A percentile compares a stretch with the other conserved stretches of the same genome.
Conservation (phyloP, 140 eudicot genomes). For the Anethum foeniculum region DNA sequence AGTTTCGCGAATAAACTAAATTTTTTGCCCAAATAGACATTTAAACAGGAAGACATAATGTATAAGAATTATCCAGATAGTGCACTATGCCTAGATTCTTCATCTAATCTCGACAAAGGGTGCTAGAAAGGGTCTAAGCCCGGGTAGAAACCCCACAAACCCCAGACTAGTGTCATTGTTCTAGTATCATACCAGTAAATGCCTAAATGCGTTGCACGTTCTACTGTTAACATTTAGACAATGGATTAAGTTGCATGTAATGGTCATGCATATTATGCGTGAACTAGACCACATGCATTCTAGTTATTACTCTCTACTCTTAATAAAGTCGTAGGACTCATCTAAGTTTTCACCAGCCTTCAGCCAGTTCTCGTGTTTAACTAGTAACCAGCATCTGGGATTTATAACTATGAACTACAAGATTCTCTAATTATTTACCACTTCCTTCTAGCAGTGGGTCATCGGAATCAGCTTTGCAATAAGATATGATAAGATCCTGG, state of each 20-base stretch:
- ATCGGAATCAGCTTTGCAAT: constrained; percentile 54
- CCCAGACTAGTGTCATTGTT: neutral
- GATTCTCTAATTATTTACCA: constrained; percentile 23
- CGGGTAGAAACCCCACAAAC: neutral
- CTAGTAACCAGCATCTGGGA: neutral
- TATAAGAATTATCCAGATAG: too few species aligned
- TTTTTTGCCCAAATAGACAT: too few species aligned
- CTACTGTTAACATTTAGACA: neutral
- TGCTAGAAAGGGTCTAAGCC: neutral
- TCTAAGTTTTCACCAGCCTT: neutral
- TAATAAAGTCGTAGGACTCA: neutral
- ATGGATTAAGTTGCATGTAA: neutral
- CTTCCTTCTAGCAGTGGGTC: constrained; percentile 49
- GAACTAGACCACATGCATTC: neutral
- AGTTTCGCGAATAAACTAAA: too few species aligned
- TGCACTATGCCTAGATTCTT: too few species aligned
- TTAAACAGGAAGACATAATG: too few species aligned
- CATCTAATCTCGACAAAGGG: too few species aligned
- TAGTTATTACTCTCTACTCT: neutral
- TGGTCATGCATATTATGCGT: neutral
- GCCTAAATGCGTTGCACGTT: neutral
- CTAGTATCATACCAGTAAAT: neutral
- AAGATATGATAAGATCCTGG: constrained; percentile 82
- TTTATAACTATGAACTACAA: neutral
- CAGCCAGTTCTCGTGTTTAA: neutral